Evolutionary conservation across 2,329 filamentous ascomycete genomes (phyloP).

Genomic region (Arthrobotrys entomopaga): DNA sequence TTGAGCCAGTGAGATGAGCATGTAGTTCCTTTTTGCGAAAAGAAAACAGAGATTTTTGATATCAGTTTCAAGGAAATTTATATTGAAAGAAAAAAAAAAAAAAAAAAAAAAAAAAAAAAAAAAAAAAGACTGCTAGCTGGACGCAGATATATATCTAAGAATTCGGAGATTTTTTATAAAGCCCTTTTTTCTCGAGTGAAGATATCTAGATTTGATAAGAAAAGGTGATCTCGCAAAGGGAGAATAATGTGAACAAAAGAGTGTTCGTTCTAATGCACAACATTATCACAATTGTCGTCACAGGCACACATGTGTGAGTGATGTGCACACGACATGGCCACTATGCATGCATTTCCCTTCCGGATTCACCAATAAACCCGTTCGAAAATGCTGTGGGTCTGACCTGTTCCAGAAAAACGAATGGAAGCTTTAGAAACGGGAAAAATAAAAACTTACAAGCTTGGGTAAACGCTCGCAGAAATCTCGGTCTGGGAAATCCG

Average conservation of each 20-base stretch:
- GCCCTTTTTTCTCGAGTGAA: neutral
- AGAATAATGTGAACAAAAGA: no score
- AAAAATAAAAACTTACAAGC: slow-evolving; percentile 55
- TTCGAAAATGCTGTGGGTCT: slow-evolving; percentile 8
- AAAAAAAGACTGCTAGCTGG: neutral
- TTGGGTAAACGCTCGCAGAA: slow-evolving; percentile 58
- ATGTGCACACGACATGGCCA: slow-evolving; percentile 26
- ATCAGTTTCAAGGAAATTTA: slow-evolving; percentile 54
- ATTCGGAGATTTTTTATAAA: neutral
- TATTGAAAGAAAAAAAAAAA: slow-evolving; percentile 13
- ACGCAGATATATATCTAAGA: neutral
- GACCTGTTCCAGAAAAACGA: no score
- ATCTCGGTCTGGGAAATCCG: slow-evolving; percentile 42
- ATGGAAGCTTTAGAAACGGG: neutral
- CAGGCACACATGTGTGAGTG: neutral
- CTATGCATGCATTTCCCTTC: slow-evolving; percentile 8
- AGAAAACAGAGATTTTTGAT: slow-evolving; percentile 33
- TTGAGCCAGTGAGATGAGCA: slow-evolving; percentile 81
- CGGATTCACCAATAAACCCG: neutral
- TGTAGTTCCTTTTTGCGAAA: slow-evolving; percentile 70
- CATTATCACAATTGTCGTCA: slow-evolving; percentile 30
- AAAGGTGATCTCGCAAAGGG: no score
- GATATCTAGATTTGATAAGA: neutral
- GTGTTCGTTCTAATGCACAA: slow-evolving; percentile 28
- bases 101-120: no score